These are phyloP conservation scores for Cordia subcordata DNA, from an alignment of 257 asterid species.

Conservation along the genomic window DNA sequence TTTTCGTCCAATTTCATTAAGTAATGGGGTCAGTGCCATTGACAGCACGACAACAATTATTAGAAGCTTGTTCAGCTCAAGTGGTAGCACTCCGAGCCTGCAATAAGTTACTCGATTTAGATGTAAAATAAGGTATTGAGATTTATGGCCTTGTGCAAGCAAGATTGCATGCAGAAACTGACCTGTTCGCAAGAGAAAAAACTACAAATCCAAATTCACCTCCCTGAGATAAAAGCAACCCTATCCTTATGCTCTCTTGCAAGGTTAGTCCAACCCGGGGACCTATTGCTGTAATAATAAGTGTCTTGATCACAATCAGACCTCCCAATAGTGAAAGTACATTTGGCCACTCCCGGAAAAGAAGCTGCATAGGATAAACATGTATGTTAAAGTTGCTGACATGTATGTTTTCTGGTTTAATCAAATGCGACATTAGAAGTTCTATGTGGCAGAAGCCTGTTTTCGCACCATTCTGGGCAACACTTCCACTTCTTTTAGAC, in stretches of 20 bases:
- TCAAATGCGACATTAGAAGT: neutral
- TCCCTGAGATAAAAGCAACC: conserved; percentile 96
- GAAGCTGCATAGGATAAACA: conserved; percentile 56
- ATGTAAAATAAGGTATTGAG: conserved; percentile 1
- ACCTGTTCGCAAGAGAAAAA: conserved; percentile 96
- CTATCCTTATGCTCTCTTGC: conserved; percentile 90
- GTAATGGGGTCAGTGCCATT: conserved; percentile 94
- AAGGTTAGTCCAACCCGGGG: conserved; percentile 89
- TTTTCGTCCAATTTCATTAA: conserved; percentile 82
- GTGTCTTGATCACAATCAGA: conserved; percentile 80
- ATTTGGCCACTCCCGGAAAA: conserved; percentile 98
- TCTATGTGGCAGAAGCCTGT: no score
- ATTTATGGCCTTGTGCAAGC: neutral
- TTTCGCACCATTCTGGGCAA: no score
- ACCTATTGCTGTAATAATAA: conserved; percentile 87
- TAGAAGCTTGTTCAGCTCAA: conserved; percentile 95
- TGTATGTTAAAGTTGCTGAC: conserved; percentile 5
- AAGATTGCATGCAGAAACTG: conserved; percentile 14
- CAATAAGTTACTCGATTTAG: conserved; percentile 18
- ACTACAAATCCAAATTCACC: conserved; percentile 98
- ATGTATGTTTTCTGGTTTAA: neutral
- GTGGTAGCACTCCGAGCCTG: conserved; percentile 99
- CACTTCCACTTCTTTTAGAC: no score
- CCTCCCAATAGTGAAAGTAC: conserved; percentile 91
- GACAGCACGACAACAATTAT: conserved; percentile 96